Base-by-base conservation (phyloP, 805 yeast species). In the Saccharomycopsis selenospora region DNA sequence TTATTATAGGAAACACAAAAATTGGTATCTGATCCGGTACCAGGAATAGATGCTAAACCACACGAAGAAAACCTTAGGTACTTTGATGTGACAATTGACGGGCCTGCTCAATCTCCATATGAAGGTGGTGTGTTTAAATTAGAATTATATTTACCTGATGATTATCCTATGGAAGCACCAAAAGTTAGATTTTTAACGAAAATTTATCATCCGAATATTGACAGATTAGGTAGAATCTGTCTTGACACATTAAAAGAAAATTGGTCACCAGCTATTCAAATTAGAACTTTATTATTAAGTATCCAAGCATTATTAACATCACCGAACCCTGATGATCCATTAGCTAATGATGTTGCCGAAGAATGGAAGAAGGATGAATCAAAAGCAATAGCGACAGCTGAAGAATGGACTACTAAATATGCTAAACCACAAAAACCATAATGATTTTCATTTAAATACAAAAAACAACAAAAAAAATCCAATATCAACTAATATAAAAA, bases 261-360 rank as follows among this genome's bases (percentile, higher is more conserved):
- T 67, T 93, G 99, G 99, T 85, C 95, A 7, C 98, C 99, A 3
- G 99, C 99, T 0, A 72, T 91, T 52, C 98, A 93, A 64, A 93
- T 93, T 55, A 76, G 98, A 65, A 93, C 98, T 6, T 84, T 93
- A 22, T 69, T 93, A 53, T 71, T 93, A 49, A 86, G 96, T 7
- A 84, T 93, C 51, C 99, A 93, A 67, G 97, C 98, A 0, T 70
- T 93, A 49, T 69, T 93, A 46, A 96, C 95, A 2, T 89, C 96
- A 3, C 99, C 99, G 8, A 93, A 93, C 59, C 99, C 99, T 2
- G 96, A 93, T 63, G 99, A 93, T 66, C 99, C 99, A 1, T 73
- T 93, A 57, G 98, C 98, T 17, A 93, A 93, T 61, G 98, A 93
- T 56, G 99, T 93, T 36, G 99, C 99, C 2, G 90, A 88, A 57